Conservation (phyloP, 345 rosid species). For the Syzygium aromaticum region DNA sequence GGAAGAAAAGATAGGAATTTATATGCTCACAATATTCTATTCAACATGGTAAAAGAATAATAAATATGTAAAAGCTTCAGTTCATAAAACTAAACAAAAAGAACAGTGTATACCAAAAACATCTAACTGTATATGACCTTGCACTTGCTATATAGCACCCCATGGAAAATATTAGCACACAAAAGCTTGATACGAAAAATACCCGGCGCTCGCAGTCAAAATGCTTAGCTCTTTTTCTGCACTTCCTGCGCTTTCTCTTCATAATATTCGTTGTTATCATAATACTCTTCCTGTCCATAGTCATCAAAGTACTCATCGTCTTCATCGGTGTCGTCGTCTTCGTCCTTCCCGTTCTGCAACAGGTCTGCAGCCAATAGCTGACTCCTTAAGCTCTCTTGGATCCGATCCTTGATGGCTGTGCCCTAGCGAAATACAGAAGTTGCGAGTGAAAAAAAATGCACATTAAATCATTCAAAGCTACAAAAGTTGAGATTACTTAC, state of each 20-base stretch:
- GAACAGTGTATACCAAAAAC: not conserved
- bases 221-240: not conserved
- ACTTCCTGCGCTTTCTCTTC: constrained; percentile 14
- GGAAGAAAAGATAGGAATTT: not conserved
- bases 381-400: constrained; percentile 64
- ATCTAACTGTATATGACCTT: not conserved
- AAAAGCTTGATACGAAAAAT: not conserved
- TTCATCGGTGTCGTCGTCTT: constrained; percentile 24
- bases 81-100: not conserved
- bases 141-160: not conserved
- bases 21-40: not conserved
- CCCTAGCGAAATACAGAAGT: constrained; percentile 33
- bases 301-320: constrained; percentile 35
- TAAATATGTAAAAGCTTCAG: not conserved
- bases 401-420: constrained; percentile 74
- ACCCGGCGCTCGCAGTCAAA: not conserved
- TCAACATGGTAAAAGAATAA: constrained; percentile 10
- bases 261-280: constrained; percentile 35
- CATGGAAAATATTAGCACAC: not conserved
- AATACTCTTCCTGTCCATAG: constrained; percentile 25
- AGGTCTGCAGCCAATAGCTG: constrained; percentile 20
- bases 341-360: constrained; percentile 25
- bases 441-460: not conserved
- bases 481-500: constrained; percentile 24
- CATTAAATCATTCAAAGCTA: not conserved